These are phyloP conservation scores for Marchantia paleacea DNA, from an alignment of 225 moss, liverwort and hornwort species.

Conservation along the genomic window DNA sequence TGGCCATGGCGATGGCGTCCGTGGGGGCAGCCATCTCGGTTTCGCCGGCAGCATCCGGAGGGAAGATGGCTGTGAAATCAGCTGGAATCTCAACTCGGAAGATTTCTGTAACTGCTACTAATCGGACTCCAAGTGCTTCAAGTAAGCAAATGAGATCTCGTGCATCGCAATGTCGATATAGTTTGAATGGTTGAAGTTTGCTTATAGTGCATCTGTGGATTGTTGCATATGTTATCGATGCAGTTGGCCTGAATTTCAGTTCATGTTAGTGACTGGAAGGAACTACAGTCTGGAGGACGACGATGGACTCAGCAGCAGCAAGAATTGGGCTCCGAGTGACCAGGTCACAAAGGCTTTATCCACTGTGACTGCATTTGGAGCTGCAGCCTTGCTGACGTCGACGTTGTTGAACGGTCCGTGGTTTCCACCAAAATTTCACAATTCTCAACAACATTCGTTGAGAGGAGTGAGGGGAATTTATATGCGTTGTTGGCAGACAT, in stretches of 20 bases:
- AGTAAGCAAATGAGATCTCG: not conserved
- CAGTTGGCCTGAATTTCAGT: not conserved
- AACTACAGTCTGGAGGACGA: not conserved
- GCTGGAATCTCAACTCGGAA: not conserved
- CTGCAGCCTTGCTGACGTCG: conserved; percentile 26
- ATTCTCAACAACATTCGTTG: too few species aligned
- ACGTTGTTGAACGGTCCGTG: conserved; percentile 26
- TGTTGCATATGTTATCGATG: not conserved
- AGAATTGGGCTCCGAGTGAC: not conserved
- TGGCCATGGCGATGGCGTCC: conserved; percentile 11
- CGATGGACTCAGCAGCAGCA: not conserved
- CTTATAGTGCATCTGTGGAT: not conserved
- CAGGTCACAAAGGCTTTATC: conserved; percentile 17
- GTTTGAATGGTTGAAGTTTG: too few species aligned
- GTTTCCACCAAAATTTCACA: not conserved
- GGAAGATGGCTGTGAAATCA: not conserved
- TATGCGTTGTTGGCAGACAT: not conserved
- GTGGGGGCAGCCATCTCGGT: not conserved
- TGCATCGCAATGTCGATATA: too few species aligned
- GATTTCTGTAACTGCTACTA: not conserved
- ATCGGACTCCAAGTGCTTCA: not conserved
- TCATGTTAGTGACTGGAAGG: not conserved
- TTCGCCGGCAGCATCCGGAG: not conserved
- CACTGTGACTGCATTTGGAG: conserved; percentile 24
- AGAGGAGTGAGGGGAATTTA: not conserved